phyloP scores from a whole-genome alignment of 2,329 filamentous ascomycete genomes.

The Paraphoma chrysanthemicola region DNA sequence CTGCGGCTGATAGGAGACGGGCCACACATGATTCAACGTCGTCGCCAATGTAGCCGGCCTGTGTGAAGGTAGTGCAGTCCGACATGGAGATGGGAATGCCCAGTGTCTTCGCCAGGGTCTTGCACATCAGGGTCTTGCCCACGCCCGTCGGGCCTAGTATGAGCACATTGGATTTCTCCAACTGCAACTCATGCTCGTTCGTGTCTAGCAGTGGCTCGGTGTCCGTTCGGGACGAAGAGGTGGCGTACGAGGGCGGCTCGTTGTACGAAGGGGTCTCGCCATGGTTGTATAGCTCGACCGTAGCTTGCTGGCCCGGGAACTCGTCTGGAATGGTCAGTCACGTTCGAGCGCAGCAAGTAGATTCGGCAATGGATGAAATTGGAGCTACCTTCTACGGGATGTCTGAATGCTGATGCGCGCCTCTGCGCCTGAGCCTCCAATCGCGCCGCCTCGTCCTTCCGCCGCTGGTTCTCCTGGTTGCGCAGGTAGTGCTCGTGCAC shows the following conservation, averaged over 20 bases:
- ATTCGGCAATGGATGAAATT: slow-evolving; percentile 17
- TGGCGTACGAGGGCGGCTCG: slow-evolving; percentile 26
- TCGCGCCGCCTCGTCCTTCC: slow-evolving; percentile 81
- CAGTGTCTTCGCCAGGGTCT: slow-evolving; percentile 89
- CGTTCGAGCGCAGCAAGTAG: slow-evolving; percentile 14
- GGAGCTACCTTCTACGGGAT: slow-evolving; percentile 76
- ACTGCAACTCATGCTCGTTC: slow-evolving; percentile 65
- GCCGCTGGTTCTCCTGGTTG: slow-evolving; percentile 75
- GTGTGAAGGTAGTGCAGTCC: slow-evolving; percentile 94
- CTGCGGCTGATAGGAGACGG: slow-evolving; percentile 84
- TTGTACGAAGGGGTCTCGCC: slow-evolving; percentile 17
- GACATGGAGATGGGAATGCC: slow-evolving; percentile 95
- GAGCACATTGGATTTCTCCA: slow-evolving; percentile 95
- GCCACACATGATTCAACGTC: slow-evolving; percentile 97
- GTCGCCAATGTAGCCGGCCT: slow-evolving; percentile 96
- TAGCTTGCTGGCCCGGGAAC: slow-evolving; percentile 66
- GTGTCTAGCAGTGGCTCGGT: slow-evolving; percentile 59
- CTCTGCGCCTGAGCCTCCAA: slow-evolving; percentile 73
- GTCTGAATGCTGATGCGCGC: slow-evolving; percentile 70
- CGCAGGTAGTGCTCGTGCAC: slow-evolving; percentile 98
- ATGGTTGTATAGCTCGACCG: slow-evolving; percentile 47
- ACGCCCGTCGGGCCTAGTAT: slow-evolving; percentile 92
- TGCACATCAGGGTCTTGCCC: slow-evolving; percentile 94
- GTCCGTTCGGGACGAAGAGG: slow-evolving; percentile 32
- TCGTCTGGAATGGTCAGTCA: slow-evolving; percentile 59